Conservation (phyloP, 202 grass and related monocot species). For the Saccharum hybrid region DNA sequence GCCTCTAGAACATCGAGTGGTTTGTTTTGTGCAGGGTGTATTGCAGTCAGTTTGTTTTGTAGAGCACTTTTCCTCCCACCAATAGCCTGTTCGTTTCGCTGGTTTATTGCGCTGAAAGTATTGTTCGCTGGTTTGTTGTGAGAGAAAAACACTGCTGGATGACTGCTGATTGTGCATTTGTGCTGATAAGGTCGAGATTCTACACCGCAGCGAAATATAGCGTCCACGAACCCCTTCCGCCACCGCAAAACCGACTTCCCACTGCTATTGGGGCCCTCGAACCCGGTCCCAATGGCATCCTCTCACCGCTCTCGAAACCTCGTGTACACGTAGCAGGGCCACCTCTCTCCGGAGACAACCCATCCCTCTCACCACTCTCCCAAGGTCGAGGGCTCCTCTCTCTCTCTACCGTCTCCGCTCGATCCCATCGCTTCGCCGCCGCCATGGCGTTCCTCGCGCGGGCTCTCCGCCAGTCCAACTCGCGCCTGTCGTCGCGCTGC, state of each 20-base stretch:
- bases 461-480: constrained; percentile 70
- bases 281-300: background rate
- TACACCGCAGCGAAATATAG: background rate
- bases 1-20: too few species aligned
- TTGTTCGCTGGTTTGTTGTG: too few species aligned
- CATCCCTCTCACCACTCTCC: constrained; percentile 17
- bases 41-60: too few species aligned
- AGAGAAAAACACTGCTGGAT: too few species aligned
- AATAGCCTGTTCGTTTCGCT: too few species aligned
- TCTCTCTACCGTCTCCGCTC: background rate
- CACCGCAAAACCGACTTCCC: background rate
- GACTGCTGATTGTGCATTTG: too few species aligned
- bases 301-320: background rate
- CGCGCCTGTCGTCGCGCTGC: constrained; percentile 41
- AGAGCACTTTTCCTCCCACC: background rate
- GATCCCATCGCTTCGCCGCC: constrained; percentile 54
- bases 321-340: background rate
- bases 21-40: too few species aligned
- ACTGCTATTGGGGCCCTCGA: accelerated
- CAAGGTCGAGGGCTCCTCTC: constrained; percentile 41
- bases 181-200: accelerated
- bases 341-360: background rate
- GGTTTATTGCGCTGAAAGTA: too few species aligned
- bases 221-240: background rate
- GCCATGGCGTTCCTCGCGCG: constrained; percentile 82